phyloP scores from a whole-genome alignment of 345 rosid species.

The Carallia brachiata region DNA sequence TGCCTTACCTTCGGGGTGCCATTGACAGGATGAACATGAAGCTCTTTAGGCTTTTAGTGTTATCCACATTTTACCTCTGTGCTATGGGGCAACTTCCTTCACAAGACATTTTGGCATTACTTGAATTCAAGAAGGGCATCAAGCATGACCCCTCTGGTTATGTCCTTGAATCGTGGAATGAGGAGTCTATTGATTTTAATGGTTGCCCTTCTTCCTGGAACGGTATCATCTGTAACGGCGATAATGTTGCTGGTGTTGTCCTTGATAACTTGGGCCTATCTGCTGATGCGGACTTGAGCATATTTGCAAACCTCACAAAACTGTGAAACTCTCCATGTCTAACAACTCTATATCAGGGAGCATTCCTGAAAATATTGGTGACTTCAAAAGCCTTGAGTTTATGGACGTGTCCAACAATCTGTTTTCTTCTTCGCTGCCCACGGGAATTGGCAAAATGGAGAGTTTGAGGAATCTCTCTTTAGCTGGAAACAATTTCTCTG shows the following conservation, averaged over 20 bases:
- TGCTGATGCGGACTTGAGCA: slow-evolving; percentile 74
- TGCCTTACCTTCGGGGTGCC: slow-evolving; percentile 14
- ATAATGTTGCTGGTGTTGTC: slow-evolving; percentile 84
- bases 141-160: slow-evolving; percentile 96
- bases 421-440: slow-evolving; percentile 59
- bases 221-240: slow-evolving; percentile 88
- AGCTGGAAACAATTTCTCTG: slow-evolving; percentile 91
- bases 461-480: slow-evolving; percentile 71
- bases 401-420: slow-evolving; percentile 77
- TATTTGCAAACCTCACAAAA: slow-evolving; percentile 77
- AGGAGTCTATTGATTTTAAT: slow-evolving; percentile 88
- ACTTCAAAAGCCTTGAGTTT: slow-evolving; percentile 68
- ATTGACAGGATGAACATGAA: slow-evolving; percentile 39
- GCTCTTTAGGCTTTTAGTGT: slow-evolving; percentile 43
- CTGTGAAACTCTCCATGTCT: slow-evolving; percentile 88
- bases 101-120: slow-evolving; percentile 90
- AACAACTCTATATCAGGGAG: slow-evolving; percentile 79
- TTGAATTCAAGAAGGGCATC: slow-evolving; percentile 90
- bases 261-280: slow-evolving; percentile 75
- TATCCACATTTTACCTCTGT: slow-evolving; percentile 44
- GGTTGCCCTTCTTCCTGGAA: slow-evolving; percentile 99
- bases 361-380: slow-evolving; percentile 62
- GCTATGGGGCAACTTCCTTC: slow-evolving; percentile 93
- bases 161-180: slow-evolving; percentile 91
- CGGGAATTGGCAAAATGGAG: slow-evolving; percentile 59